Base-by-base conservation (phyloP, 495 filamentous ascomycete genomes). In the Penicillium paxilli region DNA sequence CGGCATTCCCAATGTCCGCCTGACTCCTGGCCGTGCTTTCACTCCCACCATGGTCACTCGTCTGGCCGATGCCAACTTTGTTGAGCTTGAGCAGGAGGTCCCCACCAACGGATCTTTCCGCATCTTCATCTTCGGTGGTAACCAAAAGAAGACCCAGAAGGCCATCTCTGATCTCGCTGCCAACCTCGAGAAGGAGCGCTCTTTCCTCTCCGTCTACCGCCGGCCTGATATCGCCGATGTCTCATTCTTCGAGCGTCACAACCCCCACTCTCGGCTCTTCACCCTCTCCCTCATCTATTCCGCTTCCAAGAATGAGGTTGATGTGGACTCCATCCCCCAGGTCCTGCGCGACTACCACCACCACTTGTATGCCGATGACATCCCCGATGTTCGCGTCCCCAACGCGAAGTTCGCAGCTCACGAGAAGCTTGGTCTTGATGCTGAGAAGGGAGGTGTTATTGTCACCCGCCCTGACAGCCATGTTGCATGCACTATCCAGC, bases 391-490 rank as follows among this genome's bases (percentile, higher is more conserved):
- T 38, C 75, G 82, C 11, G 85, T 88, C 1, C 87, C 87, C 0
- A 73, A 85, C 41, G 86, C 87, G 17, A 74, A 73, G 53, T 89
- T 85, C 23, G 77, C 89, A 9, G 90, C 91, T 22, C 91, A 96
- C 75, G 84, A 87, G 44, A 95, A 93, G 80, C 88, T 95, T 78
- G 91, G 91, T 0, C 67, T 96, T 21, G 80, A 89, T 58, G 71
- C 85, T 59, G 85, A 87, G 51, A 80, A 73, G 60, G 91, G 91
- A 20, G 90, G 85, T 48, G 79, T 95, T 6, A 83, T 94, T 12
- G 85, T 96, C 33, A 89, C 92, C 24, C 74, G 91, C 40, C 91
- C 91, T 0, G 91, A 96, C 69, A 89, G 89, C 26, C 92, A 96
- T 71, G 85, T 95, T 52, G 89, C 88, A 11, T 83, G 88, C 50